Conservation (phyloP, 2,329 filamentous ascomycete species). For the Penicillium brevicompactum region DNA sequence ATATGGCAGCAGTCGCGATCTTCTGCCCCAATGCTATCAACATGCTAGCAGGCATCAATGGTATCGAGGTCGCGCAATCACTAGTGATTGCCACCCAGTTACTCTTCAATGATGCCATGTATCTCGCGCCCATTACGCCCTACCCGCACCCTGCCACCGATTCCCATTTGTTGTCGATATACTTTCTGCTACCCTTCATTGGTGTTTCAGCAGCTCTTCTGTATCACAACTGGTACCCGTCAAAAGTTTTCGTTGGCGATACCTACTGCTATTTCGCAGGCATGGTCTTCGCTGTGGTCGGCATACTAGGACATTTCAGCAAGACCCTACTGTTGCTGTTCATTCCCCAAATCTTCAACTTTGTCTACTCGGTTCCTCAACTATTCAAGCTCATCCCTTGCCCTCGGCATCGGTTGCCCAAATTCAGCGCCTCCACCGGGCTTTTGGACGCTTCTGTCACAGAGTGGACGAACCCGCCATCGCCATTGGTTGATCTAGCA, state of each 20-base stretch:
- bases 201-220: conserved; percentile 86
- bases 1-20: conserved; percentile 95
- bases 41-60: conserved; percentile 99
- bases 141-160: conserved; percentile 93
- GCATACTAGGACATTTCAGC: conserved; percentile 95
- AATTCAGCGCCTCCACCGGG: conserved; percentile 82
- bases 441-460: conserved; percentile 85
- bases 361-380: conserved; percentile 89
- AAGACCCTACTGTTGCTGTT: conserved; percentile 92
- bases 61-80: conserved; percentile 93
- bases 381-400: conserved; percentile 89
- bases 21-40: conserved; percentile 99
- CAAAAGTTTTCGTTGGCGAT: conserved; percentile 93
- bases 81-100: conserved; percentile 85
- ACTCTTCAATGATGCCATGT: conserved; percentile 82
- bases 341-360: conserved; percentile 94
- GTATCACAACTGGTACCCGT: conserved; percentile 93
- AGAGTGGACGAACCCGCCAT: conserved; percentile 73
- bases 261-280: conserved; percentile 99
- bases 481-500: conserved; percentile 60
- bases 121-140: conserved; percentile 71
- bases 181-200: conserved; percentile 90
- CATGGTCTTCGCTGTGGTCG: conserved; percentile 97
- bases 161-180: conserved; percentile 93
- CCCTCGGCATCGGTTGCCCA: conserved; percentile 86